These are phyloP conservation scores for Tagetes erecta DNA, from an alignment of 129 eudicot species.

Conservation along the genomic window DNA sequence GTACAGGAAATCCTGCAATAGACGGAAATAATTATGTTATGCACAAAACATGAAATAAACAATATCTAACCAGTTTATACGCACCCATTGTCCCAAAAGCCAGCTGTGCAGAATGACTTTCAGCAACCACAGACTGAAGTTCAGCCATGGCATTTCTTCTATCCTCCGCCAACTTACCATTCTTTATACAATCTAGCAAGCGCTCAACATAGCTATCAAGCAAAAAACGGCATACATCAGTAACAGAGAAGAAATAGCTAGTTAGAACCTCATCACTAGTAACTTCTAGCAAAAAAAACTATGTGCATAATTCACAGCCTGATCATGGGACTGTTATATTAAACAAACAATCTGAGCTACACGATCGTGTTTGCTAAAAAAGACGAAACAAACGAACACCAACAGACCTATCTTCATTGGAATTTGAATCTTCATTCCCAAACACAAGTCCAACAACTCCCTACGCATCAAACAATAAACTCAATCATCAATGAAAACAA, in stretches of 20 bases:
- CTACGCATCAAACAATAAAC: constrained; percentile 32
- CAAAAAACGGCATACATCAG: constrained; percentile 10
- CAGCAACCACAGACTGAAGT: constrained; percentile 85
- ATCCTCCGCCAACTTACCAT: constrained; percentile 74
- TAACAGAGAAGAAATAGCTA: constrained; percentile 5
- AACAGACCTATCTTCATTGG: constrained; percentile 89
- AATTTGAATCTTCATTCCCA: constrained; percentile 68
- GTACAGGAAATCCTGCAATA: constrained; percentile 82
- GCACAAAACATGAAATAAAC: constrained; percentile 12
- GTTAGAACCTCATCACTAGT: not conserved
- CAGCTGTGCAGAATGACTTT: constrained; percentile 76
- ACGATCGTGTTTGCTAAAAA: not conserved
- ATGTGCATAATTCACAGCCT: too few species aligned
- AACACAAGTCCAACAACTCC: constrained; percentile 84
- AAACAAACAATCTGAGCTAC: constrained; percentile 1
- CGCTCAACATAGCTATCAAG: constrained; percentile 83
- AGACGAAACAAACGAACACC: not conserved
- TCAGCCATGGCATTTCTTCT: constrained; percentile 84
- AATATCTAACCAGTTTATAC: constrained; percentile 18
- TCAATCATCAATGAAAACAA: not conserved
- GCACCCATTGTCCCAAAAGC: constrained; percentile 94
- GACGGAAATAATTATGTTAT: constrained; percentile 15
- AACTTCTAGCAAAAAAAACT: not conserved
- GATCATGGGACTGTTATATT: not conserved
- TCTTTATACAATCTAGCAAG: constrained; percentile 81